Evolutionary conservation across 1,284 basidiomycete genomes (phyloP), one percentile per base, ranked within the genome.

Genomic region (Trichosporon sp.): DNA sequence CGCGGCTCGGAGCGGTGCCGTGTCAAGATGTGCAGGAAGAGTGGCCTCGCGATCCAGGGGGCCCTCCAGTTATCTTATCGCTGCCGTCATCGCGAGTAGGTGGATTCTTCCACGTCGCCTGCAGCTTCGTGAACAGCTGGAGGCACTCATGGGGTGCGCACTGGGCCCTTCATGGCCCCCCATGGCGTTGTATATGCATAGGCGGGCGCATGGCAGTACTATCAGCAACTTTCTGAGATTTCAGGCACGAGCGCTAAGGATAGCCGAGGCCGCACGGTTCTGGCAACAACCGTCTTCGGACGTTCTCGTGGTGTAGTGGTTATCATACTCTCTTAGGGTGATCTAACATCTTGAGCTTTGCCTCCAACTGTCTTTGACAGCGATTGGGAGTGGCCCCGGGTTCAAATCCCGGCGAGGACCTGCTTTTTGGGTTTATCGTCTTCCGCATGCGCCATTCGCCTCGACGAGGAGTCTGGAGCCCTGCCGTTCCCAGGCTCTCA

Each of bases 291-390:
- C 8, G 47, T 51, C 47, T 51, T 51, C 47, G 21, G 47, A 51
- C 47, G 47, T 51, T 51, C 47, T 51, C 47, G 47, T 51, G 47
- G 47, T 51, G 47, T 51, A 51, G 47, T 51, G 47, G 47, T 51
- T 51, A 51, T 51, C 47, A 51, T 51, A 51, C 47, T 51, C 47
- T 51, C 47, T 51, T 51, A 51, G 47, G 47, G 47, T 51, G 47
- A 51, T 51, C 47, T 51, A 51, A 51, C 47, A 51, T 51, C 47
- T 51, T 51, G 47, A 51, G 47, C 47, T 51, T 51, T 51, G 47
- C 47, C 47, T 51, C 47, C 21, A 23, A 21, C 47, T 51, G 21
- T 51, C 21, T 25, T 51, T 21, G 47, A 25, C 21, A 25, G 47
- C 21, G 47, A 25, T 25, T 51, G 47, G 47, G 47, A 51, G 47